Percentiles rank a stretch among this genome's conserved stretches.
Evolutionary conservation across 805 yeast species (phyloP).

Genomic region (Barnettozyma wickerhamii): DNA sequence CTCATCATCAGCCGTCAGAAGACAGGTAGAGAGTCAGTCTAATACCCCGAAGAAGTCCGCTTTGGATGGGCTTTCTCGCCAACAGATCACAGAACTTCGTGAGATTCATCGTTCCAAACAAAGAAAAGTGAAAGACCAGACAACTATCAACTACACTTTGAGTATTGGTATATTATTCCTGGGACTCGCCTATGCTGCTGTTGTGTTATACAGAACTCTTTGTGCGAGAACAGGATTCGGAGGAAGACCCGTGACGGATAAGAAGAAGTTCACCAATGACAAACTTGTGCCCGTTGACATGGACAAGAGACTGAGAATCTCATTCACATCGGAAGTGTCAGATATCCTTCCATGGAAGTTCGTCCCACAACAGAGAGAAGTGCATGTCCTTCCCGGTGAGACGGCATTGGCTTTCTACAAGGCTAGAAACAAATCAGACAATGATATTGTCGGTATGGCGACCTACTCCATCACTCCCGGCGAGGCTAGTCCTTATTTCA

Average conservation of each 20-base stretch:
- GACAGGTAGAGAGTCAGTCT: slow-evolving; percentile 1
- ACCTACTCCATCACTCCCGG: slow-evolving; percentile 96
- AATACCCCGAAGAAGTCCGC: slow-evolving; percentile 7
- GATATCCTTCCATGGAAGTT: slow-evolving; percentile 92
- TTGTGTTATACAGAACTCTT: slow-evolving; percentile 85
- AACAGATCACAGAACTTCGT: slow-evolving; percentile 22
- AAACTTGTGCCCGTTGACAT: slow-evolving; percentile 85
- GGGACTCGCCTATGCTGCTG: slow-evolving; percentile 84
- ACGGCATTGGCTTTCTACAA: slow-evolving; percentile 94
- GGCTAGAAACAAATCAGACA: slow-evolving; percentile 80
- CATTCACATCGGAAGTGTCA: slow-evolving; percentile 89
- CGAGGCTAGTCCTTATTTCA: slow-evolving; percentile 92
- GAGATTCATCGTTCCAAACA: slow-evolving; percentile 17
- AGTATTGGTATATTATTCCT: slow-evolving; percentile 68
- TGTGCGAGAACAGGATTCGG: slow-evolving; percentile 97
- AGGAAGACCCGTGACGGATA: slow-evolving; percentile 91
- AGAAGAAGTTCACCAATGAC: slow-evolving; percentile 75
- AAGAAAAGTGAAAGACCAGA: slow-evolving; percentile 23
- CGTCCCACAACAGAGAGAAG: slow-evolving; percentile 91
- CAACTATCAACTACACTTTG: slow-evolving; percentile 61
- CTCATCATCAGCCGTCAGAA: slow-evolving; percentile 2
- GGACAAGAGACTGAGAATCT: slow-evolving; percentile 72
- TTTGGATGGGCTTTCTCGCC: slow-evolving; percentile 21
- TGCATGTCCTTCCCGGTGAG: slow-evolving; percentile 91
- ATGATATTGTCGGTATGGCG: slow-evolving; percentile 97